phyloP scores from a whole-genome alignment of 805 yeast species.

The Phaffomyces opuntiae region DNA sequence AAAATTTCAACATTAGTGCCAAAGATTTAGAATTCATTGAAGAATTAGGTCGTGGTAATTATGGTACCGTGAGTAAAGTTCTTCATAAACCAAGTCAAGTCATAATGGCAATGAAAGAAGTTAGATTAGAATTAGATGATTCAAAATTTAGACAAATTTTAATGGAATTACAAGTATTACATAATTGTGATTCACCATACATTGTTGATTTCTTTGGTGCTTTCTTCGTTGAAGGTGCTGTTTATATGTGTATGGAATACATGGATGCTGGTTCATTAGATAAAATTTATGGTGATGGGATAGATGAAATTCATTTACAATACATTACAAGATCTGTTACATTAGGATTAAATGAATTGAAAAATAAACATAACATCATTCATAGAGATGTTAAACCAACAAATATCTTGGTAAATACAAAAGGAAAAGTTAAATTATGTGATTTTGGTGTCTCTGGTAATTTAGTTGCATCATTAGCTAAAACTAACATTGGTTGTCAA shows the following conservation, averaged over 20 bases:
- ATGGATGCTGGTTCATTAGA: slow-evolving; percentile 97
- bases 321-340: slow-evolving; percentile 75
- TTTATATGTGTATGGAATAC: slow-evolving; percentile 95
- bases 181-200: slow-evolving; percentile 82
- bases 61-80: slow-evolving; percentile 92
- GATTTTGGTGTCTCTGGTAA: slow-evolving; percentile 97
- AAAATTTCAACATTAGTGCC: slow-evolving; percentile 76
- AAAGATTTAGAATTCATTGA: slow-evolving; percentile 79
- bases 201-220: slow-evolving; percentile 98
- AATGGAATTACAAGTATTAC: slow-evolving; percentile 93
- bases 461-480: slow-evolving; percentile 88
- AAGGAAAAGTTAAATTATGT: slow-evolving; percentile 85
- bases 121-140: slow-evolving; percentile 86
- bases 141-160: slow-evolving; percentile 88
- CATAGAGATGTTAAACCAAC: slow-evolving; percentile 98
- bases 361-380: slow-evolving; percentile 86
- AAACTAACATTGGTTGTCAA: slow-evolving; percentile 96
- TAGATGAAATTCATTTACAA: slow-evolving; percentile 76
- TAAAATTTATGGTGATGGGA: slow-evolving; percentile 67
- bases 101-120: slow-evolving; percentile 96
- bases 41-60: slow-evolving; percentile 92
- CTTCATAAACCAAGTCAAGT: slow-evolving; percentile 89
- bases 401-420: slow-evolving; percentile 73
- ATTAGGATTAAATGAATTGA: slow-evolving; percentile 72
- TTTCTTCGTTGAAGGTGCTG: slow-evolving; percentile 95